Base-by-base conservation (phyloP, 352 stramenopile genomes). In the Hyaloperonospora brassicae region DNA sequence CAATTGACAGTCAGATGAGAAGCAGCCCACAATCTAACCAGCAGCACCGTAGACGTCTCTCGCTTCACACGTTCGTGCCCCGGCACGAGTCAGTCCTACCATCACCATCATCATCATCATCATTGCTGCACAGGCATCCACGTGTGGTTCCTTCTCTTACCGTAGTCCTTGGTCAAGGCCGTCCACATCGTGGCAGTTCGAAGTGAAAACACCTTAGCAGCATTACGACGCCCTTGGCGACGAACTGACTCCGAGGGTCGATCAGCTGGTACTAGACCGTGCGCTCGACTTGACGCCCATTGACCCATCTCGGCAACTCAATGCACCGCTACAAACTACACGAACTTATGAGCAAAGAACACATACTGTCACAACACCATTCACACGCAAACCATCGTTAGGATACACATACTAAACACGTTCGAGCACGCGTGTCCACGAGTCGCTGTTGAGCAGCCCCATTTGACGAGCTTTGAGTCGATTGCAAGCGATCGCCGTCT, bases 21-120 rank as follows among this genome's bases (percentile, higher is more conserved):
- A n/a, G n/a, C n/a, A n/a, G 14, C 22, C n/a, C 7, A 34, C 2
- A 10, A 6, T 42, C 24, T 34, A 21, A n/a, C 25, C n/a, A n/a
- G 23, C n/a, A 40, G 41, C 38, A 23, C 14, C 9, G 1, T n/a
- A 30, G 9, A 8, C 27, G 27, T 31, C 27, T 47, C 76, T 54
- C 57, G 89, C 81, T 87, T 84, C 60, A 88, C 79, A 43, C 93
- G 68, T 51, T 95, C 92, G 44, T 86, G 87, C 66, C 87, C 76
- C 1, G 78, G 83, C 51, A 92, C 72, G 31, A 89, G n/a, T n/a
- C n/a, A n/a, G n/a, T n/a, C n/a, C n/a, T n/a, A n/a, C n/a, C 74
- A 55, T 89, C 88, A 21, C 93, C 79, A n/a, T 84, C 72, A 52
- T 95, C 87, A 55, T 96, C 86, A 44, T 89, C 79, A 6, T 75